Percentiles rank a stretch among this genome's conserved stretches.
Evolutionary conservation across 2,329 filamentous ascomycete species (phyloP).

Genomic region (Fusarium longipes): DNA sequence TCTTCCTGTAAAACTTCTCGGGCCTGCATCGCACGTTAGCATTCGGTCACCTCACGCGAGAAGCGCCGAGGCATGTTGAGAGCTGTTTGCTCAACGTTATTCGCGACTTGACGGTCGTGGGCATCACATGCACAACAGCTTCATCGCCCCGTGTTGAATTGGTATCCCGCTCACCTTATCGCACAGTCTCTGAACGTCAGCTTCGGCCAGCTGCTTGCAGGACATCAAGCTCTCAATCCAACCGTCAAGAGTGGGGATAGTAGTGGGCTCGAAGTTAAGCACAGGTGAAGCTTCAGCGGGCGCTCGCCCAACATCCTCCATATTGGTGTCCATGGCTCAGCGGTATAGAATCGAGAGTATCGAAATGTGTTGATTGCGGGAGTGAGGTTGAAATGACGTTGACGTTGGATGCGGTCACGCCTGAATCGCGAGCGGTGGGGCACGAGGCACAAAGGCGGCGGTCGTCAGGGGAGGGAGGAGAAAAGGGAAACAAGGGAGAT

Average conservation of each 20-base stretch:
- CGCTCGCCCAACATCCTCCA: conserved; percentile 95
- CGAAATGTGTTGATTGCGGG: conserved; percentile 29
- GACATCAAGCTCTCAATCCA: conserved; percentile 99
- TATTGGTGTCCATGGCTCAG: conserved; percentile 88
- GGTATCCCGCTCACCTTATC: conserved; percentile 77
- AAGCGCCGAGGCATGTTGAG: conserved; percentile 21
- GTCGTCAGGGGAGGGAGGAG: conserved; percentile 40
- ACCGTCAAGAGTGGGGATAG: conserved; percentile 92
- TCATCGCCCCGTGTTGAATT: background rate
- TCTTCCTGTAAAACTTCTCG: conserved; percentile 97
- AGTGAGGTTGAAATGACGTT: conserved; percentile 44
- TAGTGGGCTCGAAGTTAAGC: conserved; percentile 78
- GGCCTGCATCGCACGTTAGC: conserved; percentile 68
- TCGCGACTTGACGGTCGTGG: background rate
- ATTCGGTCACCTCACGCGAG: conserved; percentile 49
- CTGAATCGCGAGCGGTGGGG: conserved; percentile 48
- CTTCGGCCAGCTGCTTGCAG: conserved; percentile 97
- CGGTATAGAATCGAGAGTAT: conserved; percentile 14
- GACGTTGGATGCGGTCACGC: conserved; percentile 48
- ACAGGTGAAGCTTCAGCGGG: conserved; percentile 81
- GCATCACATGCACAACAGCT: background rate
- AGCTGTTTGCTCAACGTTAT: conserved; percentile 19
- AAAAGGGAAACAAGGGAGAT: conserved; percentile 26
- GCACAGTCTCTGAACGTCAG: conserved; percentile 95
- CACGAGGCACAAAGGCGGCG: conserved; percentile 47